Evolutionary conservation across 1,139 yeast species (phyloP), one percentile per base, ranked within the genome.

Genomic region (Maudiozyma humilis): DNA sequence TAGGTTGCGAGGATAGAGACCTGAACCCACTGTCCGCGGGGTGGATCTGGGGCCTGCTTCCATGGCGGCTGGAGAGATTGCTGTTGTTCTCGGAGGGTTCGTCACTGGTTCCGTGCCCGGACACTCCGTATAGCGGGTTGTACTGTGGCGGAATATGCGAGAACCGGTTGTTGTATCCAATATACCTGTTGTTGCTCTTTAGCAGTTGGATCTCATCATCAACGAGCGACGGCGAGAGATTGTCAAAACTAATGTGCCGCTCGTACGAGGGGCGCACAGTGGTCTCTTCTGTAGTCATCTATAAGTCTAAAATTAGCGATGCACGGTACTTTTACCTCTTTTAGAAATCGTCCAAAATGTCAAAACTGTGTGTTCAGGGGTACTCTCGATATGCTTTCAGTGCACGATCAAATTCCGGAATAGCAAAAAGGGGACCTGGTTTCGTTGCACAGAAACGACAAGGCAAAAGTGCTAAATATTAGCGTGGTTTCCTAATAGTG

Each of bases 181-280:
- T 48, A 41, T 51, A 54, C 19, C 47, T 46, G 27, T 50, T 49
- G 18, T 49, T 47, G 13, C 52, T 44, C 40, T 53, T 56, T 32
- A 53, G 38, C 10, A 47, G 41, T 16, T 45, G 49, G 5, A 50
- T 55, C 47, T 60, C 59, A 33, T 57, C 62, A 38, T 61, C 64
- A 2, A 52, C 45, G 36, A 60, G 44, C 4, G 57, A 43, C 7
- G 65, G 64, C n/a, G 62, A 47, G n/a, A 61, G 44, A 44, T 61
- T 63, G 45, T 61, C 62, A 38, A 61, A 61, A 15, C 64, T 60
- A 12, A 61, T 61, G 42, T 57, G 62, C 16, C 50, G 52, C 20
- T 49, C 47, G 40, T 53, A 59, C 15, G 40, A 45, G 4, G 34
- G 20, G 5, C 33, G 33, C 8, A 36, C 12, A 14, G n/a, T 27